phyloP scores from a whole-genome alignment of 805 yeast species.

The Kluyveromyces starmeri region DNA sequence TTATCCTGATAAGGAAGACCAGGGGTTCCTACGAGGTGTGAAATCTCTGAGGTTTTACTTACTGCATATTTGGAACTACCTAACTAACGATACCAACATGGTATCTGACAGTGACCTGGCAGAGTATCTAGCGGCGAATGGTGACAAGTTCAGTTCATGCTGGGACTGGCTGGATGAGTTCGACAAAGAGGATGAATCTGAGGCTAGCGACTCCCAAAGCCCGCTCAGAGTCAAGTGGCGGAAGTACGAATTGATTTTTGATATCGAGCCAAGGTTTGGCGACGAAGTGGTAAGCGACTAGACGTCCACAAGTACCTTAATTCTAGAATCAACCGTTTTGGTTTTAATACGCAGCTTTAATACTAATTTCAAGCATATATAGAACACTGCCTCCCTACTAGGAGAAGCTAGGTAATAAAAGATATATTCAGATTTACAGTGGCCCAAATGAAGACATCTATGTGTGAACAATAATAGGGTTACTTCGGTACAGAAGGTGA shows the following conservation, averaged over 20 bases:
- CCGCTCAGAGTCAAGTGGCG: constrained; percentile 29
- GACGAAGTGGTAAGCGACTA: constrained; percentile 28
- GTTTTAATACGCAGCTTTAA: too few species aligned
- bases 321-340: too few species aligned
- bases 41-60: constrained; percentile 64
- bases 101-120: constrained; percentile 17
- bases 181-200: constrained; percentile 28
- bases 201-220: constrained; percentile 23
- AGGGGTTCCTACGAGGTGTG: constrained; percentile 80
- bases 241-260: constrained; percentile 28
- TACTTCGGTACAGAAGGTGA: constrained; percentile 8
- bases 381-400: too few species aligned
- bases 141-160: constrained; percentile 14
- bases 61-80: constrained; percentile 44
- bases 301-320: too few species aligned
- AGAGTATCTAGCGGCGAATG: constrained; percentile 14
- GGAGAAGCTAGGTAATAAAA: too few species aligned
- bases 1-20: constrained; percentile 55
- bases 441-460: too few species aligned
- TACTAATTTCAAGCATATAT: too few species aligned
- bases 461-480: constrained; percentile 25
- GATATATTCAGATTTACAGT: too few species aligned
- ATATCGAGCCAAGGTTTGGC: constrained; percentile 26
- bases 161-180: constrained; percentile 35
- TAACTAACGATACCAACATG: constrained; percentile 36